These are phyloP conservation scores for Musa beccarii DNA, from an alignment of 176 grass and related monocot species.

Conservation along the genomic window DNA sequence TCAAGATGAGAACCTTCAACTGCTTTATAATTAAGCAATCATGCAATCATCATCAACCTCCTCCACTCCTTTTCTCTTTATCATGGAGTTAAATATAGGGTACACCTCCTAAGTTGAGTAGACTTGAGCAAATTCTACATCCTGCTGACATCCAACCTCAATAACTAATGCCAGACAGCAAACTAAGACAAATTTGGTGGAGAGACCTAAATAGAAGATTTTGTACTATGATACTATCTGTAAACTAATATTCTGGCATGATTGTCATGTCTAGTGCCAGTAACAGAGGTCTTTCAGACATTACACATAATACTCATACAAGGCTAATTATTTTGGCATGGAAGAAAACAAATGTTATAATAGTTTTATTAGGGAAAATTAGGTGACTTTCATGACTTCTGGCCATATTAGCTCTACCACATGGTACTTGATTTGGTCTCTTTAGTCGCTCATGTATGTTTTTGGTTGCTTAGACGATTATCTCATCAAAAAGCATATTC, in stretches of 20 bases:
- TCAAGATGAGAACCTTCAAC: not conserved
- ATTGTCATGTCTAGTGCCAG: not conserved
- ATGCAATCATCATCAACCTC: not conserved
- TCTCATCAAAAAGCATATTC: too few species aligned
- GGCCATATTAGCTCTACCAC: too few species aligned
- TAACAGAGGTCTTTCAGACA: not conserved
- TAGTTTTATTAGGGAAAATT: not conserved
- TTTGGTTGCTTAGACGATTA: too few species aligned
- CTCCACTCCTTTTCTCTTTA: not conserved
- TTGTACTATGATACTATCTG: too few species aligned
- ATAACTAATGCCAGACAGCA: not conserved
- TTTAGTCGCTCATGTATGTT: too few species aligned
- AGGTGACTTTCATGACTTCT: not conserved
- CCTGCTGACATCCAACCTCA: not conserved
- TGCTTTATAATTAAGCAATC: not conserved
- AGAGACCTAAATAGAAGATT: too few species aligned
- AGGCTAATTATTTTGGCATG: not conserved
- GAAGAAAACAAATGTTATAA: not conserved
- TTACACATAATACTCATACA: not conserved
- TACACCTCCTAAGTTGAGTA: not conserved
- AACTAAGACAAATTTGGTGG: not conserved
- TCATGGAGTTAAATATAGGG: too few species aligned
- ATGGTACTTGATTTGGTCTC: too few species aligned
- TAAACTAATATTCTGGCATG: too few species aligned
- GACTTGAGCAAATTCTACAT: too few species aligned